Percentiles rank a stretch among this genome's conserved stretches.
Evolutionary conservation across 2,329 filamentous ascomycete genomes (phyloP).

Genomic region (Hypoxylon sp.): DNA sequence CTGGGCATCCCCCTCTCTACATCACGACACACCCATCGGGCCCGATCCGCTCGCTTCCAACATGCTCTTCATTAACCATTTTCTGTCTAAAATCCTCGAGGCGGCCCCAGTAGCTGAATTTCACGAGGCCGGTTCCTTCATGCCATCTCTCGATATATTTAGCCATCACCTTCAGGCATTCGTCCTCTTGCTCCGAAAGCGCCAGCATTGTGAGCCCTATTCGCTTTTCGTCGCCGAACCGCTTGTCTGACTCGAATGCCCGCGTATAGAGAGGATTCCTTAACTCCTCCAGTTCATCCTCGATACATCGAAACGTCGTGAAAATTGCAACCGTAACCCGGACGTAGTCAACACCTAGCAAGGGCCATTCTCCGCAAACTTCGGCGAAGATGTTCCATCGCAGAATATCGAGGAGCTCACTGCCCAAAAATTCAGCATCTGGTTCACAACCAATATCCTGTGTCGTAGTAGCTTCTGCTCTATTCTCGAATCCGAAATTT

Average conservation of each 20-base stretch:
- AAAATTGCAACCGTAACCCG: constrained; percentile 40
- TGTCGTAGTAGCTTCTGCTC: constrained; percentile 7
- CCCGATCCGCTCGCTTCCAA: background rate
- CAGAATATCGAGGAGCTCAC: constrained; percentile 38
- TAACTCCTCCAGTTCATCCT: constrained; percentile 39
- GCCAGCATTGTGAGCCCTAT: constrained; percentile 37
- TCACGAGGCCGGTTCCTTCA: constrained; percentile 36
- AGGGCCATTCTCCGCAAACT: constrained; percentile 42
- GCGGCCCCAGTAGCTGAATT: constrained; percentile 48
- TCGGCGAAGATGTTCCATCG: constrained; percentile 44
- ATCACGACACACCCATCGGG: constrained; percentile 6
- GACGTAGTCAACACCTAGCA: constrained; percentile 49
- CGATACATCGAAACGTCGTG: constrained; percentile 41
- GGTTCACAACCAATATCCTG: too few species aligned
- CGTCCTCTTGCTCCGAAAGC: constrained; percentile 41
- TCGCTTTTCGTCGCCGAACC: constrained; percentile 39
- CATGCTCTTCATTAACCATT: too few species aligned
- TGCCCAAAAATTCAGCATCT: constrained; percentile 1
- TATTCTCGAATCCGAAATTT: background rate
- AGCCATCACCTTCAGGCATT: constrained; percentile 47
- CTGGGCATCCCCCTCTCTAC: background rate
- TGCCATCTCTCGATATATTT: constrained; percentile 41
- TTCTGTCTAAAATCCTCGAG: too few species aligned
- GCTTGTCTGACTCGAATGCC: constrained; percentile 42
- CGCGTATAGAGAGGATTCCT: constrained; percentile 44